These are phyloP conservation scores for Trichomonascaceae sp. DNA, from an alignment of 1,139 yeast genomes.

Conservation along the genomic window DNA sequence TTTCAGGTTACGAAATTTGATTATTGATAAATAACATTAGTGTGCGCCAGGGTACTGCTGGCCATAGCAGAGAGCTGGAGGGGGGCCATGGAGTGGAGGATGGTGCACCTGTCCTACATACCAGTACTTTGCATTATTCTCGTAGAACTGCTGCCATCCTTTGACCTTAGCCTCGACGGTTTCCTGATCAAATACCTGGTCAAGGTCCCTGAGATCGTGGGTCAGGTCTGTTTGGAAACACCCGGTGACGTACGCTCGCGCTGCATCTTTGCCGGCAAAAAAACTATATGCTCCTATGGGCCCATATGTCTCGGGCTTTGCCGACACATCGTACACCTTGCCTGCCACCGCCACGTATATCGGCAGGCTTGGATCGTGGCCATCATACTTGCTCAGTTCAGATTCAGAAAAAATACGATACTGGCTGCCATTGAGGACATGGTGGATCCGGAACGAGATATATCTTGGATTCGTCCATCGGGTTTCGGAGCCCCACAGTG, in stretches of 20 bases:
- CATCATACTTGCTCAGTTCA: constrained; percentile 42
- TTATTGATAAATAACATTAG: too few relatives aligned
- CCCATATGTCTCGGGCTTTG: constrained; percentile 45
- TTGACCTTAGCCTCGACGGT: constrained; percentile 20
- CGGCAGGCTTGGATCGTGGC: constrained; percentile 37
- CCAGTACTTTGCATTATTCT: constrained; percentile 42
- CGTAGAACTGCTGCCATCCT: constrained; percentile 46
- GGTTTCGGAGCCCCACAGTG: constrained; percentile 34
- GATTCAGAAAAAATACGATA: constrained; percentile 31
- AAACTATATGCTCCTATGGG: constrained; percentile 49
- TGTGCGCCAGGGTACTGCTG: constrained; percentile 7
- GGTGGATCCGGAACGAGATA: constrained; percentile 21
- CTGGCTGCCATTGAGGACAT: constrained; percentile 13
- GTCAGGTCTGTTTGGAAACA: constrained; percentile 50
- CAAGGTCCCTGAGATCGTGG: constrained; percentile 54
- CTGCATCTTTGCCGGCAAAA: constrained; percentile 58
- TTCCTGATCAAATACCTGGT: constrained; percentile 16
- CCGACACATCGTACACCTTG: constrained; percentile 54
- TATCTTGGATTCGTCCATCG: constrained; percentile 37
- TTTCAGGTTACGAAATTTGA: constrained; percentile 18
- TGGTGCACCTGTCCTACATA: constrained; percentile 45
- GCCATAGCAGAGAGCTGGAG: constrained; percentile 25
- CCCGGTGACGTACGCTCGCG: constrained; percentile 68
- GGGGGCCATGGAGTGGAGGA: constrained; percentile 24
- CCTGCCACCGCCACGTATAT: constrained; percentile 57